Evolutionary conservation across 805 yeast species (phyloP).

Genomic region (Saccharomycopsis babjevae): DNA sequence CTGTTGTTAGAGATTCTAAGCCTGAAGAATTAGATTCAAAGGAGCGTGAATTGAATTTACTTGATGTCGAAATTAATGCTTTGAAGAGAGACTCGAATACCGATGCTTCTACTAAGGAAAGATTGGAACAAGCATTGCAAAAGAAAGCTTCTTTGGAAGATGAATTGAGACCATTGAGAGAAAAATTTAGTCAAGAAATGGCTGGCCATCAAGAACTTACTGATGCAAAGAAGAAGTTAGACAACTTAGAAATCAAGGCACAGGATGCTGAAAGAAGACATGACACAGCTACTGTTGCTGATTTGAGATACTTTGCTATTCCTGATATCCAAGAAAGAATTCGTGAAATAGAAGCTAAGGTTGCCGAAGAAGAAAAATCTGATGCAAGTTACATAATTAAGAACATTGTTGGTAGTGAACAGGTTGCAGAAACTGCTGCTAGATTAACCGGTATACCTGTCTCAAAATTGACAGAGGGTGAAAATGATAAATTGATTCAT

Average conservation of each 20-base stretch:
- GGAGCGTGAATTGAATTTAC: conserved; percentile 83
- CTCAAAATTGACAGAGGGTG: conserved; percentile 87
- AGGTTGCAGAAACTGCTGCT: conserved; percentile 95
- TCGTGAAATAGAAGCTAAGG: conserved; percentile 60
- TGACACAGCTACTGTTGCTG: conserved; percentile 91
- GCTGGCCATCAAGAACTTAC: conserved; percentile 88
- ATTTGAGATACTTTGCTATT: conserved; percentile 91
- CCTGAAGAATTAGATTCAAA: conserved; percentile 93
- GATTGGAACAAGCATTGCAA: conserved; percentile 69
- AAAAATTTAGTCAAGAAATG: conserved; percentile 76
- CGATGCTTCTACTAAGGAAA: conserved; percentile 70
- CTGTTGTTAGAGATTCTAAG: conserved; percentile 95
- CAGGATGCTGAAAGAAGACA: conserved; percentile 94
- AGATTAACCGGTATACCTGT: conserved; percentile 96
- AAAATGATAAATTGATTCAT: conserved; percentile 82
- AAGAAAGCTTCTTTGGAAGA: conserved; percentile 79
- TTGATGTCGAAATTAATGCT: conserved; percentile 94
- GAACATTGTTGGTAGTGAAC: conserved; percentile 86
- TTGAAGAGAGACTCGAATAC: conserved; percentile 92
- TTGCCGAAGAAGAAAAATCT: conserved; percentile 64
- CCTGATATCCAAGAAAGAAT: conserved; percentile 82
- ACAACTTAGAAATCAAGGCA: conserved; percentile 88
- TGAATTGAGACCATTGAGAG: conserved; percentile 73
- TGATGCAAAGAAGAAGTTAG: conserved; percentile 78
- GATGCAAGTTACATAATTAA: conserved; percentile 59